phyloP scores from a whole-genome alignment of 1,284 basidiomycete genomes.

The Schizophyllum amplum region DNA sequence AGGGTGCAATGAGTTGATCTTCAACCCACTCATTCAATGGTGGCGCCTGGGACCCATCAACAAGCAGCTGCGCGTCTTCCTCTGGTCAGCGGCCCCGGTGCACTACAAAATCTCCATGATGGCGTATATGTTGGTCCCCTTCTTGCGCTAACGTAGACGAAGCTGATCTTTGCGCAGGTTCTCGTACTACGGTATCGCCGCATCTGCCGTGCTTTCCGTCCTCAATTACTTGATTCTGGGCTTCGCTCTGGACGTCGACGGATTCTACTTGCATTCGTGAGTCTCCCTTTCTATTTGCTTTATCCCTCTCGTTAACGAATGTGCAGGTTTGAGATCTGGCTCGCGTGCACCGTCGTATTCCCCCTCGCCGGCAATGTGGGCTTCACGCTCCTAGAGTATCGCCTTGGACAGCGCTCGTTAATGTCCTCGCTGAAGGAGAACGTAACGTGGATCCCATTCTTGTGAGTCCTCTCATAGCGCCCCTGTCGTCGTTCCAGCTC shows the following conservation, averaged over 20 bases:
- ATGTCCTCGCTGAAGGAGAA: slow-evolving; percentile 53
- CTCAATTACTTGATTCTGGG: slow-evolving; percentile 72
- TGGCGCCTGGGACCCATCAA: slow-evolving; percentile 69
- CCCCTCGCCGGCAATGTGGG: slow-evolving; percentile 64
- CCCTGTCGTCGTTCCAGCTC: neutral
- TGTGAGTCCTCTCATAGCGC: slow-evolving; percentile 40
- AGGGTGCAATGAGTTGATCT: slow-evolving; percentile 68
- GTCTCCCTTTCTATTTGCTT: neutral
- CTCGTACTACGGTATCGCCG: slow-evolving; percentile 56
- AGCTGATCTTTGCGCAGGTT: slow-evolving; percentile 46
- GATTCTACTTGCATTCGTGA: slow-evolving; percentile 42
- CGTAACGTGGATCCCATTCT: slow-evolving; percentile 71
- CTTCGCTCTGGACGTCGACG: slow-evolving; percentile 55
- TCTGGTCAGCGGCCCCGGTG: slow-evolving; percentile 69
- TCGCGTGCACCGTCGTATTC: slow-evolving; percentile 74
- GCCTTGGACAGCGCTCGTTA: slow-evolving; percentile 56
- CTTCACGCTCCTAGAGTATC: slow-evolving; percentile 68
- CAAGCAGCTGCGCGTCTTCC: slow-evolving; percentile 67
- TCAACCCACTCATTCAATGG: slow-evolving; percentile 71
- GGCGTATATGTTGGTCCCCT: slow-evolving; percentile 42
- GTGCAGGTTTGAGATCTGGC: slow-evolving; percentile 65
- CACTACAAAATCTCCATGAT: slow-evolving; percentile 80
- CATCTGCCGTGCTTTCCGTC: slow-evolving; percentile 52
- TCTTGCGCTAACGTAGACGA: slow-evolving; percentile 20
- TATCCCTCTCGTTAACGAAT: neutral